These are phyloP conservation scores for Candida endomychidarum DNA, from an alignment of 805 yeast species.

Conservation along the genomic window DNA sequence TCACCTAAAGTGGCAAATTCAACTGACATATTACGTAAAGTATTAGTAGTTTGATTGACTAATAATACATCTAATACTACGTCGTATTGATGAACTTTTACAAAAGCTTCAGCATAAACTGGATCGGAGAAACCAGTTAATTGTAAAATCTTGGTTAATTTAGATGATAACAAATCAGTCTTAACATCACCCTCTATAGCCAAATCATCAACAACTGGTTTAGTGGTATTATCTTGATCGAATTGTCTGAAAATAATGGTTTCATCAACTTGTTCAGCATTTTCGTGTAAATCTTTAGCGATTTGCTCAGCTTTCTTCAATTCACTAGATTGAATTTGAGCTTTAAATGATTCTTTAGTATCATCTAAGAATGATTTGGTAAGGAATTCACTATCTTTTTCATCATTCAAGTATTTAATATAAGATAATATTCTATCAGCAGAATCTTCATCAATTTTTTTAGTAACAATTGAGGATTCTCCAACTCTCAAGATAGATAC, in stretches of 20 bases:
- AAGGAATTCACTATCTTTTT: slow-evolving; percentile 49
- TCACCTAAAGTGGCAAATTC: slow-evolving; percentile 97
- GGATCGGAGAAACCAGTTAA: slow-evolving; percentile 98
- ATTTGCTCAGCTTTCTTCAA: slow-evolving; percentile 54
- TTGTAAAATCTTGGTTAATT: slow-evolving; percentile 84
- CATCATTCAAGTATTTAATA: slow-evolving; percentile 74
- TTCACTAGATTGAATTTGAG: slow-evolving; percentile 63
- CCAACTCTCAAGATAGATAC: slow-evolving; percentile 91
- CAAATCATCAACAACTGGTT: slow-evolving; percentile 53
- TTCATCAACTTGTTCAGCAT: slow-evolving; percentile 78
- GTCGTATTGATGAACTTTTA: slow-evolving; percentile 95
- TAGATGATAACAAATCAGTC: slow-evolving; percentile 66
- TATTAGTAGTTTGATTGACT: slow-evolving; percentile 90
- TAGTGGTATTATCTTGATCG: slow-evolving; percentile 34
- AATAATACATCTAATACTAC: slow-evolving; percentile 89
- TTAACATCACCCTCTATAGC: slow-evolving; percentile 53
- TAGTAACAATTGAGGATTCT: slow-evolving; percentile 64
- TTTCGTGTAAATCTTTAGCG: slow-evolving; percentile 57
- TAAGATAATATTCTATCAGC: slow-evolving; percentile 92
- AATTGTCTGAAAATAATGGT: slow-evolving; percentile 79
- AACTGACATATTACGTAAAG: slow-evolving; percentile 86
- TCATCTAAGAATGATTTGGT: slow-evolving; percentile 81
- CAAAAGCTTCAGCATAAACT: slow-evolving; percentile 95
- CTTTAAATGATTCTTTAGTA: slow-evolving; percentile 79
- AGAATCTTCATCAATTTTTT: slow-evolving; percentile 92